These are phyloP conservation scores for Populus tomentosa DNA, from an alignment of 441 rosid genomes.

Conservation along the genomic window DNA sequence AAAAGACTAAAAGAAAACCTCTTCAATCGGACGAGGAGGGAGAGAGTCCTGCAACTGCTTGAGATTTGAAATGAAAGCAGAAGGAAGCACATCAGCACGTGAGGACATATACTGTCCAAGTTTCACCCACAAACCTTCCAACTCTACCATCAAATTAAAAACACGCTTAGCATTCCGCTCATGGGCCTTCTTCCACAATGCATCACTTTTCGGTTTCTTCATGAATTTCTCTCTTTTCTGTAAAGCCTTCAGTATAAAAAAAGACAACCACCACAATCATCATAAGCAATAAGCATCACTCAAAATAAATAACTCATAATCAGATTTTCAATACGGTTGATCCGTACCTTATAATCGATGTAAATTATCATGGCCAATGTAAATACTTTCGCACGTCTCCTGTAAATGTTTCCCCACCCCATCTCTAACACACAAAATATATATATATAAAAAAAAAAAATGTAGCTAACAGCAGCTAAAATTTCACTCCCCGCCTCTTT, in stretches of 20 bases:
- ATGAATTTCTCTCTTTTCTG: constrained; percentile 84
- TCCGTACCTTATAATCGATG: constrained; percentile 75
- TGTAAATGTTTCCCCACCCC: constrained; percentile 79
- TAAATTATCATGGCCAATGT: constrained; percentile 64
- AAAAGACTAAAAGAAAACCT: constrained; percentile 41
- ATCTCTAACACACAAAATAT: constrained; percentile 14
- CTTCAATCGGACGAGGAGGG: constrained; percentile 91
- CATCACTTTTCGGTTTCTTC: constrained; percentile 42
- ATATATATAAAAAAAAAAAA: no score
- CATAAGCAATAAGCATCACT: not conserved
- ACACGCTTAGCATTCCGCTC: constrained; percentile 84
- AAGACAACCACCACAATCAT: not conserved
- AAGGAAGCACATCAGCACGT: constrained; percentile 96
- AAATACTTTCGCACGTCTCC: constrained; percentile 71
- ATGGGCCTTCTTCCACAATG: constrained; percentile 82
- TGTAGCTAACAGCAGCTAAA: no score
- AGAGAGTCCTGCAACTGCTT: constrained; percentile 93
- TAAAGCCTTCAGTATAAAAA: constrained; percentile 37
- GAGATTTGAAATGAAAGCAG: constrained; percentile 71
- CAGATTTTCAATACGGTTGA: no score
- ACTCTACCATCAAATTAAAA: constrained; percentile 61
- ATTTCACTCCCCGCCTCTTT: no score
- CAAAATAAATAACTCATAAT: no score
- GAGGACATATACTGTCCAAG: constrained; percentile 94
- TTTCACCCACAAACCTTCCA: constrained; percentile 97